Evolutionary conservation across 2,329 filamentous ascomycete genomes (phyloP).

Genomic region (Stagonosporopsis vannaccii): DNA sequence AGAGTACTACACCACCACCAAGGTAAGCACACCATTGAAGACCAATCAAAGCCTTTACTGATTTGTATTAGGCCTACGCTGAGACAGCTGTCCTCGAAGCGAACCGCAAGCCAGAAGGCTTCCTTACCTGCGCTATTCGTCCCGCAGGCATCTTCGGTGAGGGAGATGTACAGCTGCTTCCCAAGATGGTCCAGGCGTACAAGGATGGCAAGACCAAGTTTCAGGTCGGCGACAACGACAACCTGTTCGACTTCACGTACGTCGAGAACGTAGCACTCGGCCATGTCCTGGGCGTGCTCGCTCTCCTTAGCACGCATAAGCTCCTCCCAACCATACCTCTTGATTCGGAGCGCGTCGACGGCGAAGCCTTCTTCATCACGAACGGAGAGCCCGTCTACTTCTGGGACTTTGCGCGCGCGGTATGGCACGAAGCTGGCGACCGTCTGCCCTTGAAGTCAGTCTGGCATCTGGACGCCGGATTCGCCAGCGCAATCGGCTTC

Average conservation of each 20-base stretch:
- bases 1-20: constrained; percentile 61
- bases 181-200: constrained; percentile 55
- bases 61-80: constrained; percentile 50
- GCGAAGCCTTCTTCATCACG: constrained; percentile 61
- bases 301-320: constrained; percentile 56
- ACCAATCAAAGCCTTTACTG: not conserved
- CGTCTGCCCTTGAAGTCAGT: constrained; percentile 48
- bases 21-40: constrained; percentile 38
- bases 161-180: constrained; percentile 56
- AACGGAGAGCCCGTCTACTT: constrained; percentile 60
- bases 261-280: constrained; percentile 61
- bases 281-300: constrained; percentile 59
- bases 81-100: constrained; percentile 57
- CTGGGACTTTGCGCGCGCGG: constrained; percentile 58
- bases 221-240: constrained; percentile 60
- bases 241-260: constrained; percentile 63
- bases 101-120: constrained; percentile 55
- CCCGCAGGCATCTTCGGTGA: constrained; percentile 61
- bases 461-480: constrained; percentile 53
- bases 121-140: constrained; percentile 59
- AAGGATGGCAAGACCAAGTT: constrained; percentile 58
- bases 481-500: constrained; percentile 53
- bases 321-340: constrained; percentile 50
- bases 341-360: constrained; percentile 56
- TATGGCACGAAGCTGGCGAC: constrained; percentile 56